phyloP scores from a whole-genome alignment of 768 basidiomycete species.

The Wakefieldia striispora region DNA sequence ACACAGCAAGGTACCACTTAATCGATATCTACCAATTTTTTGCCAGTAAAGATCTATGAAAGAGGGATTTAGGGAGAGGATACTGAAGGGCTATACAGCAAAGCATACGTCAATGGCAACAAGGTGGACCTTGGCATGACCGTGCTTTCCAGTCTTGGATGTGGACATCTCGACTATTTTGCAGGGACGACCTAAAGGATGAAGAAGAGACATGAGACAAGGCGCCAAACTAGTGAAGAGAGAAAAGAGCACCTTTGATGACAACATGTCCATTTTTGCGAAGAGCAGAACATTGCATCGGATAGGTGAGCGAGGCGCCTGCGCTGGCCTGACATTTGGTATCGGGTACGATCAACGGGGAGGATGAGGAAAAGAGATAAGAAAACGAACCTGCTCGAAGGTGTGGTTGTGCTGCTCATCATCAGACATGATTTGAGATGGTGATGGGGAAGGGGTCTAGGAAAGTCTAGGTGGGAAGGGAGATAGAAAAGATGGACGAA shows the following conservation, averaged over 20 bases:
- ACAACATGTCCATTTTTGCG: constrained; percentile 92
- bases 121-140: constrained; percentile 99
- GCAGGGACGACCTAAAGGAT: constrained; percentile 75
- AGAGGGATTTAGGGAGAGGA: constrained; percentile 1
- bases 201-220: background rate
- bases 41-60: constrained; percentile 92
- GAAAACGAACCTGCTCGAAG: constrained; percentile 69
- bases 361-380: constrained; percentile 8
- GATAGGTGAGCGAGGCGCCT: constrained; percentile 76
- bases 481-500: constrained; percentile 27
- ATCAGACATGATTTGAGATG: constrained; percentile 69
- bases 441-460: constrained; percentile 15
- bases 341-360: constrained; percentile 17
- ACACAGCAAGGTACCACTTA: background rate
- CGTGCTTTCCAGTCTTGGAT: constrained; percentile 99
- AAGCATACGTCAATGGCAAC: constrained; percentile 89
- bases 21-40: constrained; percentile 74
- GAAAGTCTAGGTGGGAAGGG: constrained; percentile 18
- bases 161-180: constrained; percentile 99
- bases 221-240: constrained; percentile 1
- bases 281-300: constrained; percentile 96
- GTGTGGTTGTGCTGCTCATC: constrained; percentile 90
- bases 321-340: constrained; percentile 52
- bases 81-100: background rate
- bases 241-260: constrained; percentile 67